Evolutionary conservation across 75 land plant genomes (phyloP), one percentile per base, ranked within the genome.

Genomic region (Selaginella tamariscina): DNA sequence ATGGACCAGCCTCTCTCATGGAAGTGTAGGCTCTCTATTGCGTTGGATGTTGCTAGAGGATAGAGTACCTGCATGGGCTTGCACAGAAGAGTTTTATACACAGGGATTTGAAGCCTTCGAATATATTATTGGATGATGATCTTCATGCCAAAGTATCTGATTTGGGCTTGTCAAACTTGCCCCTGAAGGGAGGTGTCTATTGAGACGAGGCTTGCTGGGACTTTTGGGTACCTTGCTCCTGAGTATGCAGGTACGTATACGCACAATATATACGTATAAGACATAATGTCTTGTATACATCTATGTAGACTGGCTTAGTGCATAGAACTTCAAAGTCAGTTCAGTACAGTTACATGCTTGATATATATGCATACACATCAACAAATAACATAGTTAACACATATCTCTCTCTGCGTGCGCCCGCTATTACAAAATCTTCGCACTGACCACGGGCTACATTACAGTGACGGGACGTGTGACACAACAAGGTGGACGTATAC

Each of bases 141-240:
- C 81, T 65, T 56, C 79, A 83, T 32, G 97, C 97, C 18, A 92
- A 92, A 68, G 83, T 92, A 56, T 84, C 97, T 18, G 97, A 92
- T 74, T 92, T 92, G 68, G 97, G 97, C 13, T 55, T 92, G 33
- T 89, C 86, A 44, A 92, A 92, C 60, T 79, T 89, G 30, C 90
- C 97, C 27, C 89, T 86, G 1, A 89, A 86, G 15, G 85, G 81
- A 73, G 31, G 56, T 32, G 28, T 86, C 92, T 11, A 80, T 91
- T 26, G 97, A 75, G 29, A 91, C 97, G 24, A 80, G 82, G 66
- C 83, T 91, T 70, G 97, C 97, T 63, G 97, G 97, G 54, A 92
- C 97, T 5, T 92, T 92, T 76, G 97, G 97, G 21, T 92, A 92
- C 71, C 64, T 92, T 0, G 97, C 96, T 39, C 97, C 97, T 13